Evolutionary conservation across 768 basidiomycete genomes (phyloP).

Genomic region (Russula vinacea): DNA sequence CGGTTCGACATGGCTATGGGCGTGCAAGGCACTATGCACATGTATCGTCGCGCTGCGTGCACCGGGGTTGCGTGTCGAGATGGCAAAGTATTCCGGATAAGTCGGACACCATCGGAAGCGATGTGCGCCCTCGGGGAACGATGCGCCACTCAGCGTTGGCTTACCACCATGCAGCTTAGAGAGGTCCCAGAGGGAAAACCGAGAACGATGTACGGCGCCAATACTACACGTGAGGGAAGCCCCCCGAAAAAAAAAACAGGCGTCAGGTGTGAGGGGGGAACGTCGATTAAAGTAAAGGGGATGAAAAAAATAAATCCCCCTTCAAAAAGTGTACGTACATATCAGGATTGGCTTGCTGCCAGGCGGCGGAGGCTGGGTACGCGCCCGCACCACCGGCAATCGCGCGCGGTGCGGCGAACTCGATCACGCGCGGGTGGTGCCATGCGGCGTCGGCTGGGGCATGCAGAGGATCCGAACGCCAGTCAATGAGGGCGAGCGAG

Average conservation of each 20-base stretch:
- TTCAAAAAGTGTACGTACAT: conserved; percentile 48
- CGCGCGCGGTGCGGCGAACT: conserved; percentile 68
- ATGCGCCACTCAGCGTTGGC: conserved; percentile 57
- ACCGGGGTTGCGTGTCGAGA: conserved; percentile 51
- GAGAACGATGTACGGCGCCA: conserved; percentile 70
- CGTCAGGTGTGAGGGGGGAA: too few species aligned
- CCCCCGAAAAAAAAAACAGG: neutral
- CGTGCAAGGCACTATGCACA: conserved; percentile 54
- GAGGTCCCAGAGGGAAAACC: conserved; percentile 75
- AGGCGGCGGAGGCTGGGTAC: conserved; percentile 60
- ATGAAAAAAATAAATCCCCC: neutral
- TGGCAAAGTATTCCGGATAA: conserved; percentile 72
- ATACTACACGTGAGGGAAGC: conserved; percentile 44
- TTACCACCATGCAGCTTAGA: conserved; percentile 69
- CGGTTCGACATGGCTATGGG: conserved; percentile 62
- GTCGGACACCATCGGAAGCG: conserved; percentile 81
- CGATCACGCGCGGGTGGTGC: conserved; percentile 61
- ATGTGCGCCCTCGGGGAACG: conserved; percentile 64
- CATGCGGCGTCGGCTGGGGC: conserved; percentile 50
- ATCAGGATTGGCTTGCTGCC: conserved; percentile 67
- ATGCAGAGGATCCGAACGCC: conserved; percentile 67
- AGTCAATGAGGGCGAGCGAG: conserved; percentile 75
- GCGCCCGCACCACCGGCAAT: conserved; percentile 50
- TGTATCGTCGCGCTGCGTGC: conserved; percentile 53
- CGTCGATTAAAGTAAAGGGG: neutral